phyloP scores from a whole-genome alignment of 2,329 filamentous ascomycete species.

The Parascedosporium putredinis region DNA sequence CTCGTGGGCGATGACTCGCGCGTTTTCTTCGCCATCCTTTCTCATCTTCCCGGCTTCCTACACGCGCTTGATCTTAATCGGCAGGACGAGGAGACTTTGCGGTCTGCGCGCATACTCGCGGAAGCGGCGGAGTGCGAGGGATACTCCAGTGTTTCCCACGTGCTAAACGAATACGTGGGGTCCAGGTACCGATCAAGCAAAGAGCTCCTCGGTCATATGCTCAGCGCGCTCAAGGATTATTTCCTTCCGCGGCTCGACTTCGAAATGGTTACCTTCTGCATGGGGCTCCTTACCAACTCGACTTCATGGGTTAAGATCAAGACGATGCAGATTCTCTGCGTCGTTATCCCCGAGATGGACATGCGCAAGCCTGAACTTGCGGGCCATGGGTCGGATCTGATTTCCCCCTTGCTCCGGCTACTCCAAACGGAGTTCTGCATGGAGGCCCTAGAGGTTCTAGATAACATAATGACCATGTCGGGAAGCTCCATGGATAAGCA shows the following conservation, averaged over 20 bases:
- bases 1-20: conserved; percentile 76
- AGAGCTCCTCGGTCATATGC: conserved; percentile 67
- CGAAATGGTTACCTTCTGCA: conserved; percentile 75
- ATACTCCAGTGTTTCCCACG: conserved; percentile 54
- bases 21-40: conserved; percentile 75
- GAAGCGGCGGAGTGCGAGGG: conserved; percentile 64
- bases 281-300: conserved; percentile 84
- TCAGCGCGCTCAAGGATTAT: conserved; percentile 62
- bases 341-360: conserved; percentile 80
- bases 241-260: conserved; percentile 81
- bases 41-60: conserved; percentile 82
- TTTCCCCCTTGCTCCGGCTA: conserved; percentile 80
- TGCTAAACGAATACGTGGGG: conserved; percentile 60
- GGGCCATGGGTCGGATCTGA: conserved; percentile 84
- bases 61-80: conserved; percentile 60
- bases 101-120: conserved; percentile 60
- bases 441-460: conserved; percentile 81
- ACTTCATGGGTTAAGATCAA: conserved; percentile 84
- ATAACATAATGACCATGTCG: conserved; percentile 91
- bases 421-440: conserved; percentile 91
- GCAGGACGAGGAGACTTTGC: conserved; percentile 44
- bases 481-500: conserved; percentile 88
- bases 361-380: conserved; percentile 88
- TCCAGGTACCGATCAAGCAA: conserved; percentile 55
- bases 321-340: conserved; percentile 80